phyloP scores from a whole-genome alignment of 2,329 filamentous ascomycete species.

The Metarhizium album region DNA sequence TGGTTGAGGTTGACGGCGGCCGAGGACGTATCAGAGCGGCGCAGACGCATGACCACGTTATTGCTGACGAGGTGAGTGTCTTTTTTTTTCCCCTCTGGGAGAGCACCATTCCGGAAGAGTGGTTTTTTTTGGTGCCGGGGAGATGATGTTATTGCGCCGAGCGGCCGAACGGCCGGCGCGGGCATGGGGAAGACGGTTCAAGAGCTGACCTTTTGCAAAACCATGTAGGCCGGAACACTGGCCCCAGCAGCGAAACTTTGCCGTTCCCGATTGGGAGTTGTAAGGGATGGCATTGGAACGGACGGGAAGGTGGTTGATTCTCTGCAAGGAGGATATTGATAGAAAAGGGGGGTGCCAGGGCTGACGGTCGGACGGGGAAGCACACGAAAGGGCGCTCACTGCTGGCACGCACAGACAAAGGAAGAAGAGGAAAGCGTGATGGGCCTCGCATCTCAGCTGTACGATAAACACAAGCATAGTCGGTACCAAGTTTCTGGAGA shows the following conservation, averaged over 20 bases:
- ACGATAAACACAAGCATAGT: background rate
- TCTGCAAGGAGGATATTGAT: background rate
- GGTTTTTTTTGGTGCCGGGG: background rate
- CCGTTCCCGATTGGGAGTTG: slow-evolving; percentile 30
- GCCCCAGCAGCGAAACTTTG: slow-evolving; percentile 29
- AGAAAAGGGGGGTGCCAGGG: background rate
- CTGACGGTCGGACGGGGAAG: too few relatives aligned
- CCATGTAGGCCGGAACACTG: slow-evolving; percentile 26
- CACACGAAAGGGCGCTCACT: too few relatives aligned
- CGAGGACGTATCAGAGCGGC: slow-evolving; percentile 25
- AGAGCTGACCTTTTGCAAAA: slow-evolving; percentile 8
- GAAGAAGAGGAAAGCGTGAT: background rate
- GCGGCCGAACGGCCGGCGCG: background rate
- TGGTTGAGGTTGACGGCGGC: slow-evolving; percentile 38
- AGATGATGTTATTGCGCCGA: background rate
- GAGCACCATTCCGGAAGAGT: too few relatives aligned
- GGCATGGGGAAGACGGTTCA: background rate
- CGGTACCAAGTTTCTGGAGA: background rate
- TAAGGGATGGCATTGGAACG: slow-evolving; percentile 9
- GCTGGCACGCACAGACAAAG: background rate
- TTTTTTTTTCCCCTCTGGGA: background rate
- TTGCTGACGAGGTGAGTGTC: slow-evolving; percentile 29
- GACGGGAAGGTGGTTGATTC: background rate
- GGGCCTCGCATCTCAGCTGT: background rate
- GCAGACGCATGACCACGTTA: slow-evolving; percentile 27